Percentiles rank a stretch among this genome's conserved stretches.
Conservation (phyloP, 1,284 basidiomycete genomes). For the Sanghuangporus sanghuang region DNA sequence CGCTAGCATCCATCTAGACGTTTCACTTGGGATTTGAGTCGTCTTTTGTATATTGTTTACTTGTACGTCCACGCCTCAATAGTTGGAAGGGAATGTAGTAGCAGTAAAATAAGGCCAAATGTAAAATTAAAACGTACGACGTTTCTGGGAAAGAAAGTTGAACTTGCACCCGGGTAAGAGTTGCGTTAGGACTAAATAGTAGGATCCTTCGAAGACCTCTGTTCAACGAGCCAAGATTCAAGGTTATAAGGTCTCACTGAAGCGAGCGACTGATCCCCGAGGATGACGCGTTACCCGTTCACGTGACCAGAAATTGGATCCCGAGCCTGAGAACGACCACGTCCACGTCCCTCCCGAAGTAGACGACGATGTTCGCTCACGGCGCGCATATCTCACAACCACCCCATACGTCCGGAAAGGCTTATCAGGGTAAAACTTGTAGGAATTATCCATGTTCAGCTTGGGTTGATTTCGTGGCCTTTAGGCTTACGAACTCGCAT, state of each 20-base stretch:
- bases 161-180: too few species aligned
- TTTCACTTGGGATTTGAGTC: neutral
- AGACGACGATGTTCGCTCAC: slow-evolving; percentile 35
- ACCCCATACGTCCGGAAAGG: slow-evolving; percentile 72
- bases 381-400: slow-evolving; percentile 68
- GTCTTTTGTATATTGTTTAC: neutral
- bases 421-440: slow-evolving; percentile 47
- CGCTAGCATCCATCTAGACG: neutral
- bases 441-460: neutral
- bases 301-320: too few species aligned
- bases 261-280: too few species aligned
- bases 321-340: neutral
- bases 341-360: neutral
- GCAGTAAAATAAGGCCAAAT: too few species aligned
- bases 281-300: too few species aligned
- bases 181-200: too few species aligned
- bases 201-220: too few species aligned
- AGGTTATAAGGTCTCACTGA: too few species aligned
- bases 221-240: too few species aligned
- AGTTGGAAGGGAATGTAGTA: too few species aligned
- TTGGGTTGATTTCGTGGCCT: neutral
- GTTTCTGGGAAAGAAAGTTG: too few species aligned
- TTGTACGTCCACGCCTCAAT: neutral
- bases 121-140: too few species aligned
- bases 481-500: slow-evolving; percentile 78